Conservation (phyloP, 164 flowering plant genomes). For the Magnolia changhungtana region DNA sequence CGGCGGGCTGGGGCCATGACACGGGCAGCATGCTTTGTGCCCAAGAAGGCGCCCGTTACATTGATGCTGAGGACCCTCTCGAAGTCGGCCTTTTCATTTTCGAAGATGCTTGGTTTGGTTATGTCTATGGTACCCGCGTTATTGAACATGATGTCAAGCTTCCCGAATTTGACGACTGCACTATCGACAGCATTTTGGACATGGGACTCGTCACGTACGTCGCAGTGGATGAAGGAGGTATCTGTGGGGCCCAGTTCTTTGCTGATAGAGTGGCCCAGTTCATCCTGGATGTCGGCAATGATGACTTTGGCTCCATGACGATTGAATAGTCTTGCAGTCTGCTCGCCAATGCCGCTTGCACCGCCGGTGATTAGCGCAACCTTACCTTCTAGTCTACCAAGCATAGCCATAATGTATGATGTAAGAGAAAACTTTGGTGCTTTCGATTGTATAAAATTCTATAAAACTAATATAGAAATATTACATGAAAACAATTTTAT, state of each 20-base stretch:
- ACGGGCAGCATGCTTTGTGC: slow-evolving; percentile 13
- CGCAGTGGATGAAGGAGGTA: slow-evolving; percentile 12
- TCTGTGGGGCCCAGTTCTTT: not conserved
- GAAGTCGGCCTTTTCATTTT: slow-evolving; percentile 28
- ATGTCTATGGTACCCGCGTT: slow-evolving; percentile 38
- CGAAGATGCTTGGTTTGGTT: slow-evolving; percentile 20
- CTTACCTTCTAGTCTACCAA: slow-evolving; percentile 24
- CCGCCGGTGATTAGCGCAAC: slow-evolving; percentile 16
- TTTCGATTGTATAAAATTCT: no score
- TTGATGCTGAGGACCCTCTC: slow-evolving; percentile 31
- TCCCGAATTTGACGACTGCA: slow-evolving; percentile 27
- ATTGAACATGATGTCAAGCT: slow-evolving; percentile 51
- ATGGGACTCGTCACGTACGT: slow-evolving; percentile 10
- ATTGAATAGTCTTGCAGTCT: slow-evolving; percentile 5
- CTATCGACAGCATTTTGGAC: slow-evolving; percentile 14
- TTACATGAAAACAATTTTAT: no score
- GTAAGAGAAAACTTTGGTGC: slow-evolving; percentile 27
- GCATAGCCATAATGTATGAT: slow-evolving; percentile 19
- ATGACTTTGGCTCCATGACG: slow-evolving; percentile 14
- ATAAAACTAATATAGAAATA: no score
- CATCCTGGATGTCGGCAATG: slow-evolving; percentile 17
- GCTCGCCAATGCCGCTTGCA: slow-evolving; percentile 7
- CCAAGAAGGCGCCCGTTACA: slow-evolving; percentile 32
- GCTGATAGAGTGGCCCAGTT: slow-evolving; percentile 2
- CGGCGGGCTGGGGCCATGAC: slow-evolving; percentile 6